Percentiles rank a stretch among this genome's conserved stretches.
Evolutionary conservation across 352 stramenopile genomes (phyloP).

Genomic region (Aphanomyces euteiches): DNA sequence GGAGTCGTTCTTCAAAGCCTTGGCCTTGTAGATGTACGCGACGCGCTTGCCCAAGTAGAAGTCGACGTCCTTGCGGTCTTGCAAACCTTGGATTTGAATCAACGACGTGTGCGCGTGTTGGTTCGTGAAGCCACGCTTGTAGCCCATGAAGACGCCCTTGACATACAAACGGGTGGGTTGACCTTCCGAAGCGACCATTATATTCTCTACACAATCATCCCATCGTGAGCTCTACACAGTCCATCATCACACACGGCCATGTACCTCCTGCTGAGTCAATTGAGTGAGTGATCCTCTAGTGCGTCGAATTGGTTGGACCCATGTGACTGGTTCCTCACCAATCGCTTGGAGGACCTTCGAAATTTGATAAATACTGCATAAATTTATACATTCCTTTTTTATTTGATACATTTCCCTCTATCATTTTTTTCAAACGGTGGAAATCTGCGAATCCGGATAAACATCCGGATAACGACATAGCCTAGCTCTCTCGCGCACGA

Average conservation of each 20-base stretch:
- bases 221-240: too few species aligned
- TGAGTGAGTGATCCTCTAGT: slow-evolving; percentile 32
- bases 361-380: slow-evolving; percentile 23
- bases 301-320: neutral
- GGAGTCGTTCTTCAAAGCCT: slow-evolving; percentile 91
- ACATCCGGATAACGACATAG: neutral
- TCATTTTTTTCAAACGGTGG: too few species aligned
- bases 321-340: slow-evolving; percentile 31
- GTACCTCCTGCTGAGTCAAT: slow-evolving; percentile 33
- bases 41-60: slow-evolving; percentile 99
- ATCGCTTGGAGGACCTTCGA: slow-evolving; percentile 28
- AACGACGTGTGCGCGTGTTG: slow-evolving; percentile 98
- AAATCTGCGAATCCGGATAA: too few species aligned
- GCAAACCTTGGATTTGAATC: slow-evolving; percentile 98
- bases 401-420: too few species aligned
- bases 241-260: neutral
- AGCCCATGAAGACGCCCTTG: slow-evolving; percentile 98
- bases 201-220: slow-evolving; percentile 53
- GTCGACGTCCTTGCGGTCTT: slow-evolving; percentile 96
- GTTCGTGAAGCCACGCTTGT: slow-evolving; percentile 96
- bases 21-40: slow-evolving; percentile 99
- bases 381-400: neutral
- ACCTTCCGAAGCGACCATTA: slow-evolving; percentile 87
- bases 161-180: slow-evolving; percentile 96
- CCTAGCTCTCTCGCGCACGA: too few species aligned